phyloP scores from a whole-genome alignment of 208 protist genomes.

The Wallacemonas sp. region DNA sequence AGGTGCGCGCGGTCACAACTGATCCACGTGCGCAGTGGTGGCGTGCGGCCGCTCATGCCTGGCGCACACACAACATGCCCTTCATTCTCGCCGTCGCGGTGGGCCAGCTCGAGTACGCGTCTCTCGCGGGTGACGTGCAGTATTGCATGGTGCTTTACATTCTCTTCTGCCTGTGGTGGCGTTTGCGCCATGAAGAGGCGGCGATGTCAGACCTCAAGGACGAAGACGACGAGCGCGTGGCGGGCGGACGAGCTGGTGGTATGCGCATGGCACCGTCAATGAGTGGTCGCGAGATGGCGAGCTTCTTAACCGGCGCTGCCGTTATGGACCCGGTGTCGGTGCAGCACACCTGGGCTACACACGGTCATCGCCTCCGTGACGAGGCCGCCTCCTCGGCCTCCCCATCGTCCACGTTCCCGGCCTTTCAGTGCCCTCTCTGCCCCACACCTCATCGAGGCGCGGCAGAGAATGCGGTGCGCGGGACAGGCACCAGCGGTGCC shows the following conservation, averaged over 20 bases:
- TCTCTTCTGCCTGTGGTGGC: constrained; percentile 82
- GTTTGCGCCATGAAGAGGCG: constrained; percentile 42
- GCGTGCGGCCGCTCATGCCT: constrained; percentile 60
- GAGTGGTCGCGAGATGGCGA: neutral
- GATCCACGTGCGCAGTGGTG: constrained; percentile 70
- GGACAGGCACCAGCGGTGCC: too few relatives aligned
- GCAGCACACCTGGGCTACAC: neutral
- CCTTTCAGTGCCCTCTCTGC: neutral
- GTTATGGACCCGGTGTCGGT: neutral
- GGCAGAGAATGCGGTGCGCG: neutral
- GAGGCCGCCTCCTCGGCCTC: neutral
- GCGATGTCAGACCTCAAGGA: constrained; percentile 17
- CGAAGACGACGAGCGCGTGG: too few relatives aligned
- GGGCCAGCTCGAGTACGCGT: constrained; percentile 70
- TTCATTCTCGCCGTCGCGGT: constrained; percentile 58
- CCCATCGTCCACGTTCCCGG: neutral
- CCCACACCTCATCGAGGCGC: neutral
- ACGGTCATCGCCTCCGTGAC: neutral
- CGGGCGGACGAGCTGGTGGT: too few relatives aligned
- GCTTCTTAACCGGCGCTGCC: neutral
- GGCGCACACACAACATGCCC: constrained; percentile 52
- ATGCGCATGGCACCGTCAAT: neutral
- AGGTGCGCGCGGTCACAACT: constrained; percentile 3
- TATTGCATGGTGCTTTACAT: constrained; percentile 78
- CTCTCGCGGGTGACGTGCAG: constrained; percentile 82